A percentile compares a stretch with the other conserved stretches of the same genome.
phyloP scores from a whole-genome alignment of 768 basidiomycete species.

The Pleurotus tuber-regium region DNA sequence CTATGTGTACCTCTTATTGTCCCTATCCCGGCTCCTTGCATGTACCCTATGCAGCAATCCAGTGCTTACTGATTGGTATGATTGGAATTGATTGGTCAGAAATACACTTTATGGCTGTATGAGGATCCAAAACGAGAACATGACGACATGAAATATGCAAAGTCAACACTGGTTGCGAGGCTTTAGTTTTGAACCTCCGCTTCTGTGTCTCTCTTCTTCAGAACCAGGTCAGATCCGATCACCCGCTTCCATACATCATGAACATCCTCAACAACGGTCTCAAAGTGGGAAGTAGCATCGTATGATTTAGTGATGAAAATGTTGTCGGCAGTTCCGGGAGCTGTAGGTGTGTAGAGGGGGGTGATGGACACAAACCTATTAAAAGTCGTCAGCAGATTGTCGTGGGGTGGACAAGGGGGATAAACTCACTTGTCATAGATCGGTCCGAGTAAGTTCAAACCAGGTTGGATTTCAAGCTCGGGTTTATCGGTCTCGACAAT shows the following conservation, averaged over 20 bases:
- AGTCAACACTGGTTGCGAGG: not conserved
- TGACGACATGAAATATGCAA: constrained; percentile 8
- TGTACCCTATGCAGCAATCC: not conserved
- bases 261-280: constrained; percentile 97
- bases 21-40: no score
- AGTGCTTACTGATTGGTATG: not conserved
- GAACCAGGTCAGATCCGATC: constrained; percentile 69
- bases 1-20: no score
- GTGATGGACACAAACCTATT: constrained; percentile 86
- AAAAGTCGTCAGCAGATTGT: constrained; percentile 11
- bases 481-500: constrained; percentile 95
- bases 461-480: constrained; percentile 90
- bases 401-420: not conserved
- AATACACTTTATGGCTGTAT: constrained; percentile 17
- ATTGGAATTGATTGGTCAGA: constrained; percentile 10
- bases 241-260: constrained; percentile 94
- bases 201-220: constrained; percentile 85
- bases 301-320: constrained; percentile 98
- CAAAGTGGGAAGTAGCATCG: constrained; percentile 98
- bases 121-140: constrained; percentile 12
- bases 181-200: constrained; percentile 55
- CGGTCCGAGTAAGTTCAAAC: constrained; percentile 85
- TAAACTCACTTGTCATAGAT: constrained; percentile 86
- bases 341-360: constrained; percentile 86
- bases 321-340: constrained; percentile 77